Conservation (phyloP, 176 grass and related monocot species). For the Stipa capillata region DNA sequence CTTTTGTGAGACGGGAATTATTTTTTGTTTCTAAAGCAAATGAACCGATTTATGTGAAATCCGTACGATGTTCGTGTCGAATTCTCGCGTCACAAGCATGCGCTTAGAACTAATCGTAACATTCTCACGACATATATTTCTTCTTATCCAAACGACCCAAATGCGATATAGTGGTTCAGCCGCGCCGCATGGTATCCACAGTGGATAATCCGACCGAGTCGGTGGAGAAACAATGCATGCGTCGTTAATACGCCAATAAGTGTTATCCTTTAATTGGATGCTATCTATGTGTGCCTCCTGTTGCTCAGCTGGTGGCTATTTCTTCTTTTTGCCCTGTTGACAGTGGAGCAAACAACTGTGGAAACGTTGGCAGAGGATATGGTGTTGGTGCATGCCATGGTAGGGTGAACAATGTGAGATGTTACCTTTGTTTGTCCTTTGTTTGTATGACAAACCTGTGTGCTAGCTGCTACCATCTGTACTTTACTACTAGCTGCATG, state of each 20-base stretch:
- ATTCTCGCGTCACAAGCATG: too few species aligned
- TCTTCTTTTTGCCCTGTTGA: not conserved
- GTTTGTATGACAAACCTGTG: not conserved
- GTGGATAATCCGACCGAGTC: not conserved
- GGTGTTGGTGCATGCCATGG: not conserved
- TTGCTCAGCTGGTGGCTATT: not conserved
- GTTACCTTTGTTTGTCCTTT: not conserved
- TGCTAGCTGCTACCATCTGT: not conserved
- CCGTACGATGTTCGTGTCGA: too few species aligned
- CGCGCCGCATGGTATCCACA: not conserved
- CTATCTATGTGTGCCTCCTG: not conserved
- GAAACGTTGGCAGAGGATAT: not conserved
- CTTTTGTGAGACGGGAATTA: too few species aligned
- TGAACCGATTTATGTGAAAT: too few species aligned
- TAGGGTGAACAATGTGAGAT: not conserved
- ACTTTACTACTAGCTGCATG: not conserved
- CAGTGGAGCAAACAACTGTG: not conserved
- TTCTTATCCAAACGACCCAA: not conserved
- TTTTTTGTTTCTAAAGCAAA: too few species aligned
- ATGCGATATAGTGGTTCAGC: not conserved
- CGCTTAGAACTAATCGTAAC: too few species aligned
- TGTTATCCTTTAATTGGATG: not conserved
- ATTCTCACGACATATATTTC: too few species aligned
- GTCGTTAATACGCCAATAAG: not conserved
- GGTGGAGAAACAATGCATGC: not conserved